Evolutionary conservation across 192 early-diverging fungal genomes (phyloP).

Genomic region (Gorgonomyces haynaldii): DNA sequence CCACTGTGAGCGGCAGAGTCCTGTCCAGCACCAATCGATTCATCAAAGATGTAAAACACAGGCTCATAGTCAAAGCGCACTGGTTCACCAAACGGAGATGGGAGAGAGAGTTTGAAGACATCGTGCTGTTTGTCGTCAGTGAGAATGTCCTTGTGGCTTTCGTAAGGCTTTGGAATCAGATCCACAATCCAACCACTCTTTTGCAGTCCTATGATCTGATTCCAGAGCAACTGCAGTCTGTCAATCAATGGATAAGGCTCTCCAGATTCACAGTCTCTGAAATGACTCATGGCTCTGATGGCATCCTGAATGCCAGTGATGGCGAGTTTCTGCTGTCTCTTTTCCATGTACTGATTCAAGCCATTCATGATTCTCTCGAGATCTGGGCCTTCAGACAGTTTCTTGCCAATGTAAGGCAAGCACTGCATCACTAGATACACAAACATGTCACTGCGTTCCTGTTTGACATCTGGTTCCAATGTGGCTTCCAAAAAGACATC

Average conservation of each 20-base stretch:
- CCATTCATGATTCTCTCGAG: conserved; percentile 15
- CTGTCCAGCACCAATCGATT: conserved; percentile 18
- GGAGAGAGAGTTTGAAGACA: conserved; percentile 14
- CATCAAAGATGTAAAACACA: conserved; percentile 35
- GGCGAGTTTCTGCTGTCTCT: conserved; percentile 7
- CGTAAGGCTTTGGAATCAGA: conserved; percentile 16
- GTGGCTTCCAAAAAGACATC: conserved; percentile 46
- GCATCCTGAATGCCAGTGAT: conserved; percentile 15
- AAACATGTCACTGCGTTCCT: conserved; percentile 51
- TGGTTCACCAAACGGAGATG: conserved; percentile 1
- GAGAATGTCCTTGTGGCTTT: conserved; percentile 7
- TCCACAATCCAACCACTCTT: conserved; percentile 14
- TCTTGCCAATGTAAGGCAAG: conserved; percentile 59
- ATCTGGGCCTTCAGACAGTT: conserved; percentile 36
- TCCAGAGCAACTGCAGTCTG: conserved; percentile 30
- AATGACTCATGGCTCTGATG: conserved; percentile 20
- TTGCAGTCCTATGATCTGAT: conserved; percentile 17
- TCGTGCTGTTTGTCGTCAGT: conserved; percentile 17
- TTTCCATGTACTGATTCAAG: conserved; percentile 23
- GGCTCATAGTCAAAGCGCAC: conserved; percentile 26
- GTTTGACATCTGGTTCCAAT: conserved; percentile 29
- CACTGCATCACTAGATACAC: conserved; percentile 64
- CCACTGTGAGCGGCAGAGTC: conserved; percentile 6
- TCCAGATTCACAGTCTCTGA: conserved; percentile 17
- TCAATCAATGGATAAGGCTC: conserved; percentile 27